phyloP scores from a whole-genome alignment of 2,329 filamentous ascomycete genomes.

The Coniochaeta sp. region DNA sequence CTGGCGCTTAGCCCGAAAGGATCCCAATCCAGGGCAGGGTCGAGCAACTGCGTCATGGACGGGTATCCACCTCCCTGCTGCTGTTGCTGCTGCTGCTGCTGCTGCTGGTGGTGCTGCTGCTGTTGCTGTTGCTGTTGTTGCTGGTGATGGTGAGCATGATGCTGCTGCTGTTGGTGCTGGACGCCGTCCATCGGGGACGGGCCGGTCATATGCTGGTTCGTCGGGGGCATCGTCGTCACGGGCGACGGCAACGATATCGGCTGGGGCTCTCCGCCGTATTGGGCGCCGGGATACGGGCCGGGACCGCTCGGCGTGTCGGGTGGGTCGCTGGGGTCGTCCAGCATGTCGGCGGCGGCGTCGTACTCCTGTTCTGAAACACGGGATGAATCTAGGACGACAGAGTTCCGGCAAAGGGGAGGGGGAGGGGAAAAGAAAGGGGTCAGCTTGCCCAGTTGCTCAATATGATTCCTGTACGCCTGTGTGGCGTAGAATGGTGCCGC shows the following conservation, averaged over 20 bases:
- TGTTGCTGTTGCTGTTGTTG: neutral
- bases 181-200: conserved; percentile 16
- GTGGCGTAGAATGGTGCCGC: conserved; percentile 66
- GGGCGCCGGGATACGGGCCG: conserved; percentile 54
- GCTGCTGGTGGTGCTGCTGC: conserved; percentile 15
- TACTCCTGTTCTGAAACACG: conserved; percentile 87
- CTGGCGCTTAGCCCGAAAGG: conserved; percentile 89
- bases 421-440: conserved; percentile 40
- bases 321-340: conserved; percentile 67
- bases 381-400: conserved; percentile 62
- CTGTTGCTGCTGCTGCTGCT: conserved; percentile 23
- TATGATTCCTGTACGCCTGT: conserved; percentile 81
- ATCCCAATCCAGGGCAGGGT: conserved; percentile 85
- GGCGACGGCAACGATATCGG: conserved; percentile 32
- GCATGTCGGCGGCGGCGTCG: conserved; percentile 80
- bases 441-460: conserved; percentile 89
- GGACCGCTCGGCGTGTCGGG: conserved; percentile 56
- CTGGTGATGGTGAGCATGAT: neutral
- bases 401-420: conserved; percentile 42
- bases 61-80: conserved; percentile 38
- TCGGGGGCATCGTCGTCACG: conserved; percentile 24
- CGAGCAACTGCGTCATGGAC: conserved; percentile 55
- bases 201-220: conserved; percentile 27
- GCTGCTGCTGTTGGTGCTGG: conserved; percentile 36
- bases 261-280: conserved; percentile 39